Evolutionary conservation across 208 protist species (phyloP).

Genomic region (Angomonas deanei): DNA sequence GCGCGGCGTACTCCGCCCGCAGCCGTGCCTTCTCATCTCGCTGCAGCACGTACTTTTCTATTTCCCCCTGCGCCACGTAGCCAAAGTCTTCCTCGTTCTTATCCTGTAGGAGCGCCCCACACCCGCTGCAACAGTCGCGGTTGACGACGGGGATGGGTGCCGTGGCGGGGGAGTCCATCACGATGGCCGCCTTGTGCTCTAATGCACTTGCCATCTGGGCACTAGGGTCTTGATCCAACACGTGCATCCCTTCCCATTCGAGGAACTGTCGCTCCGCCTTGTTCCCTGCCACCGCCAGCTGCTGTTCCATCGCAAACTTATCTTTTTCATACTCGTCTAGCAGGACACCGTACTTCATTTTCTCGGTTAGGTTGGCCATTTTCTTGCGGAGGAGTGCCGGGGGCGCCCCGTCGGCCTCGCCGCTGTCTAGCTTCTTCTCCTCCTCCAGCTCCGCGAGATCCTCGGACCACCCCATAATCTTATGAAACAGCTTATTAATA

Average conservation of each 20-base stretch:
- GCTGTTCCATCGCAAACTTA: conserved; percentile 77
- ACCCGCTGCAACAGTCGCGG: conserved; percentile 82
- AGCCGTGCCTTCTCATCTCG: conserved; percentile 39
- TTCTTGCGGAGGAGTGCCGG: conserved; percentile 46
- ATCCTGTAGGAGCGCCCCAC: conserved; percentile 83
- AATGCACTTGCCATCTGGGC: conserved; percentile 48
- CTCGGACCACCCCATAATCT: conserved; percentile 91
- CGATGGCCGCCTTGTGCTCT: conserved; percentile 71
- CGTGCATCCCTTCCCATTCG: conserved; percentile 84
- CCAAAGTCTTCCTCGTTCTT: conserved; percentile 61
- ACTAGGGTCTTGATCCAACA: conserved; percentile 68
- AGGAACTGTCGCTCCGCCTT: conserved; percentile 83
- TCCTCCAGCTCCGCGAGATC: conserved; percentile 68
- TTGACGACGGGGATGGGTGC: conserved; percentile 72
- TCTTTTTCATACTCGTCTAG: conserved; percentile 87
- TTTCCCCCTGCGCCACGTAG: conserved; percentile 65
- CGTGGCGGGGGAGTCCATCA: conserved; percentile 67
- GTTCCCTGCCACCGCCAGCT: conserved; percentile 62
- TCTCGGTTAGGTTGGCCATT: conserved; percentile 47
- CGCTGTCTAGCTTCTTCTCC: conserved; percentile 3
- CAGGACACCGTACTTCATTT: conserved; percentile 87
- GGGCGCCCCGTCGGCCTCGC: background rate
- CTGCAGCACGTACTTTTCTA: conserved; percentile 71
- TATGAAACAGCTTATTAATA: conserved; percentile 87
- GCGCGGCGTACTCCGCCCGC: conserved; percentile 75